Evolutionary conservation across 2,329 filamentous ascomycete species (phyloP).

Genomic region (Fusarium torulosum): DNA sequence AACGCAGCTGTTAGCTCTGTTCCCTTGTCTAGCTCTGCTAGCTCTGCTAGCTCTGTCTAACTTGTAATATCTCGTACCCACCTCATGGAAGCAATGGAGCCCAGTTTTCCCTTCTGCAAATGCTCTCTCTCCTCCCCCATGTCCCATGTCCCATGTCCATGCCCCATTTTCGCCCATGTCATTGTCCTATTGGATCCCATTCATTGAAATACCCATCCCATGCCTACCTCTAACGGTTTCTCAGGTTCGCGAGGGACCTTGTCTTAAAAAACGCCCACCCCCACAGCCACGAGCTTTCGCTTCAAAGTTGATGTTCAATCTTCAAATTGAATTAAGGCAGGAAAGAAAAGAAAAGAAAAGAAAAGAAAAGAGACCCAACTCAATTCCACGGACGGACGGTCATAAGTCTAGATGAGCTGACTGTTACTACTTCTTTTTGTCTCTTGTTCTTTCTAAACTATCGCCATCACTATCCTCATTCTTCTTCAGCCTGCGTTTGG

Average conservation of each 20-base stretch:
- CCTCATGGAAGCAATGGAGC: conserved; percentile 39
- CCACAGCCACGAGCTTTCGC: conserved; percentile 28
- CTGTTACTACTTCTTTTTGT: not conserved
- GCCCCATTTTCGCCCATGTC: conserved; percentile 26
- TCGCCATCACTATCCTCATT: conserved; percentile 17
- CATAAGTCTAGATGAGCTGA: conserved; percentile 13
- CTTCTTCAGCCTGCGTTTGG: conserved; percentile 27
- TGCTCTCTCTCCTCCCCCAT: not conserved
- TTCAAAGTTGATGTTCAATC: conserved; percentile 16
- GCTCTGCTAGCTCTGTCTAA: not conserved
- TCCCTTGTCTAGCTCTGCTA: no score
- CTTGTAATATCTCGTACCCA: conserved; percentile 17
- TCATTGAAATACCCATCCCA: conserved; percentile 28
- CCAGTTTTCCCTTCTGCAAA: conserved; percentile 16
- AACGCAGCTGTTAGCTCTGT: not conserved
- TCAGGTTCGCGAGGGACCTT: conserved; percentile 35
- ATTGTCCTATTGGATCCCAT: conserved; percentile 30
- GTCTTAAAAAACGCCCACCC: conserved; percentile 42
- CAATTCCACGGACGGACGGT: conserved; percentile 15
- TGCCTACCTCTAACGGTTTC: conserved; percentile 40
- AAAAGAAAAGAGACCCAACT: conserved; percentile 13
- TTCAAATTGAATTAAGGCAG: not conserved
- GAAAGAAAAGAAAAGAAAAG: not conserved
- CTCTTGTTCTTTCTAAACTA: not conserved
- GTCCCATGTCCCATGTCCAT: not conserved